phyloP scores from a whole-genome alignment of 129 eudicot species.

The Arctium lappa region DNA sequence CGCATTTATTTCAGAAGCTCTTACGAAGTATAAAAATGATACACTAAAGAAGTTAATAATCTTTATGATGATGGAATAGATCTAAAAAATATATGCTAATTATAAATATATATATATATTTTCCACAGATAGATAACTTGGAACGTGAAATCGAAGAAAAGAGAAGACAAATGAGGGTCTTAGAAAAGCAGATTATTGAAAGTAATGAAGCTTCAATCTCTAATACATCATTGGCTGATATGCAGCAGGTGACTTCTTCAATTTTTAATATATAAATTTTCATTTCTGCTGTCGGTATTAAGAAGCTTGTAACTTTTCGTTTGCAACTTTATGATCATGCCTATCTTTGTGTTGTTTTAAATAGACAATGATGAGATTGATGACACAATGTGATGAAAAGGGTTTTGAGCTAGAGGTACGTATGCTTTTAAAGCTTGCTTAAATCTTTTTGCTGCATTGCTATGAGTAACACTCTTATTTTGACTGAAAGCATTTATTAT shows the following conservation, averaged over 20 bases:
- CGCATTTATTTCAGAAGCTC: neutral
- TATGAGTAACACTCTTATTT: neutral
- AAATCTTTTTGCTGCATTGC: neutral
- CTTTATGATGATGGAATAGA: neutral
- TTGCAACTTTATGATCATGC: constrained; percentile 6
- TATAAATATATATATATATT: neutral
- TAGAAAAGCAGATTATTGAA: constrained; percentile 79
- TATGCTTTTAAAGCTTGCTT: constrained; percentile 3
- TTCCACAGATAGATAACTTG: constrained; percentile 66
- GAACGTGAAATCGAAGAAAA: constrained; percentile 87
- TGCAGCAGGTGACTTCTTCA: constrained; percentile 73
- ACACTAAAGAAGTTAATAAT: neutral
- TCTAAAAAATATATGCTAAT: constrained; percentile 4
- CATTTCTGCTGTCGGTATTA: neutral
- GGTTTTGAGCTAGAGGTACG: constrained; percentile 92
- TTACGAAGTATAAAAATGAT: neutral
- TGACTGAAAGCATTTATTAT: neutral
- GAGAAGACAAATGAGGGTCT: constrained; percentile 75
- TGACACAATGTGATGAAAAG: constrained; percentile 84
- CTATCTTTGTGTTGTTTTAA: constrained; percentile 10
- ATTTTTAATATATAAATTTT: neutral
- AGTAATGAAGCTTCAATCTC: constrained; percentile 80
- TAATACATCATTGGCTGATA: constrained; percentile 75
- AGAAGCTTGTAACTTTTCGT: neutral
- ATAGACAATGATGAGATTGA: constrained; percentile 86